phyloP scores from a whole-genome alignment of 768 basidiomycete species.

The Amanita phalloides region DNA sequence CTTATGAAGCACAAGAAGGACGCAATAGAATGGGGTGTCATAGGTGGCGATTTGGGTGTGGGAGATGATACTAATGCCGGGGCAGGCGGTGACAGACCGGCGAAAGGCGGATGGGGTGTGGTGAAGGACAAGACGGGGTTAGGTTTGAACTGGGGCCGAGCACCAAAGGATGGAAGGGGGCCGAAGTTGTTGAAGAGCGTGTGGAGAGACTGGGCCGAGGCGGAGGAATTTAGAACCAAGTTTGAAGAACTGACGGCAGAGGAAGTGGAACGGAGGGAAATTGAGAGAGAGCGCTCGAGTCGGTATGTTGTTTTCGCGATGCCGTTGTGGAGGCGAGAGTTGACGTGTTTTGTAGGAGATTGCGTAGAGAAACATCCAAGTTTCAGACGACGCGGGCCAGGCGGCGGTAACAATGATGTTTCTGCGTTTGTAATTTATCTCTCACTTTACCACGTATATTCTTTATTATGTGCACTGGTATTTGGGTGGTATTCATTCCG shows the following conservation, averaged over 20 bases:
- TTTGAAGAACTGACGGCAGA: constrained; percentile 83
- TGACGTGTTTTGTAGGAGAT: constrained; percentile 29
- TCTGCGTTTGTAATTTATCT: background rate
- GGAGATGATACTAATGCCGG: constrained; percentile 15
- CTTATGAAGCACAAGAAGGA: constrained; percentile 93
- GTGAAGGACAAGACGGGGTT: constrained; percentile 78
- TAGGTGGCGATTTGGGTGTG: constrained; percentile 38
- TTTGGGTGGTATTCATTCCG: background rate
- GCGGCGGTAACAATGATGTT: constrained; percentile 18
- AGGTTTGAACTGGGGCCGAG: constrained; percentile 66
- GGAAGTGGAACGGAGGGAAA: constrained; percentile 85
- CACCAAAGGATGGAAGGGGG: constrained; percentile 69
- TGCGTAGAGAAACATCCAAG: constrained; percentile 57
- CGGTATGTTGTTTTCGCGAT: constrained; percentile 25
- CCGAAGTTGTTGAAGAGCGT: constrained; percentile 77
- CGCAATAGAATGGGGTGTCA: constrained; percentile 87
- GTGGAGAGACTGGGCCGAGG: constrained; percentile 93
- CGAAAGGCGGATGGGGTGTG: constrained; percentile 36
- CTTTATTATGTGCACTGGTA: background rate
- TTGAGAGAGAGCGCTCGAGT: constrained; percentile 79
- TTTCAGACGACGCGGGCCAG: constrained; percentile 40
- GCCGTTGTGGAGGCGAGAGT: background rate
- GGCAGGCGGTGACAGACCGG: constrained; percentile 13
- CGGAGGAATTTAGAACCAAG: constrained; percentile 81
- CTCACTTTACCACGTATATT: background rate